Evolutionary conservation across 805 yeast species (phyloP).

Genomic region (Candida yuanshanica): DNA sequence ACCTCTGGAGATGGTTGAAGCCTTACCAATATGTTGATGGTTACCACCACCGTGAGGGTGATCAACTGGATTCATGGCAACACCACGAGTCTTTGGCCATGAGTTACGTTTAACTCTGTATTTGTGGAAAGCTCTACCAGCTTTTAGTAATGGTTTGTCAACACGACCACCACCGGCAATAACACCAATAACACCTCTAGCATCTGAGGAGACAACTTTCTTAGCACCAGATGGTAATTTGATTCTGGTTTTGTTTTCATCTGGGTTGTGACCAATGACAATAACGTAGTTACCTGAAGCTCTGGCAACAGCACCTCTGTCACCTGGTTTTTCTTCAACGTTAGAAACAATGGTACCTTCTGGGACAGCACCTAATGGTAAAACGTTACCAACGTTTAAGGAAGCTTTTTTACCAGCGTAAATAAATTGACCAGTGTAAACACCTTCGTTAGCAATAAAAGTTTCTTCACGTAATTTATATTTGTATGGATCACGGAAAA

Average conservation of each 20-base stretch:
- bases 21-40: constrained; percentile 99
- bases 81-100: constrained; percentile 99
- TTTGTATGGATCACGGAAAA: constrained; percentile 99
- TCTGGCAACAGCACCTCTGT: constrained; percentile 99
- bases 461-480: constrained; percentile 97
- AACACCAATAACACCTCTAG: constrained; percentile 99
- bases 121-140: constrained; percentile 99
- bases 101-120: constrained; percentile 99
- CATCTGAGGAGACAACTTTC: constrained; percentile 91
- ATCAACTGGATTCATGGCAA: constrained; percentile 99
- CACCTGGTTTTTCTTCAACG: constrained; percentile 98
- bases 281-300: constrained; percentile 99
- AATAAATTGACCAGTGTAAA: constrained; percentile 98
- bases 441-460: constrained; percentile 99
- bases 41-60: constrained; percentile 99
- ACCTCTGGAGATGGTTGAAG: constrained; percentile 98
- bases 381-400: constrained; percentile 92
- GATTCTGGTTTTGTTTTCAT: constrained; percentile 98
- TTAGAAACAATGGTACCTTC: constrained; percentile 99
- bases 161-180: constrained; percentile 99
- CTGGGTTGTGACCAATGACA: constrained; percentile 98
- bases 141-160: constrained; percentile 99
- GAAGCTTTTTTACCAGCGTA: constrained; percentile 99
- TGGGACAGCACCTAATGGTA: constrained; percentile 96
- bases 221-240: constrained; percentile 99